A percentile compares a stretch with the other conserved stretches of the same genome.
Evolutionary conservation across 2,329 filamentous ascomycete genomes (phyloP).

Genomic region (Westerdykella ornata): DNA sequence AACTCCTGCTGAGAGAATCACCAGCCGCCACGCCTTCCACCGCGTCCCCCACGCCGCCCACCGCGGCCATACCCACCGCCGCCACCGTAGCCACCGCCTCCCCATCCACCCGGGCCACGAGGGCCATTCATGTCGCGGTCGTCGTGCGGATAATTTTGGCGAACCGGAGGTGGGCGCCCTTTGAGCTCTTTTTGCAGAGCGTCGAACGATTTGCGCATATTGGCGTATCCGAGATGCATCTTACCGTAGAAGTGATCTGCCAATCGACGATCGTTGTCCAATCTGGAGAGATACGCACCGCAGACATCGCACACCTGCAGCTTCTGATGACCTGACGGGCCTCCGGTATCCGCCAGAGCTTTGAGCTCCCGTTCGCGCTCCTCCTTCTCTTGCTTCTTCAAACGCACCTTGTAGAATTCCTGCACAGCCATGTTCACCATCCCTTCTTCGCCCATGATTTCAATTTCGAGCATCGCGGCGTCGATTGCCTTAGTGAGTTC

Average conservation of each 20-base stretch:
- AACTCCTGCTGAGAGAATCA: constrained; percentile 26
- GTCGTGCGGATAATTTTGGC: constrained; percentile 27
- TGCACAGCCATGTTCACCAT: constrained; percentile 75
- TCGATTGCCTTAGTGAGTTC: constrained; percentile 74
- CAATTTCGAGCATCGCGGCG: constrained; percentile 75
- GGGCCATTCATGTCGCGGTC: constrained; percentile 22
- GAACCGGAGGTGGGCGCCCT: constrained; percentile 56
- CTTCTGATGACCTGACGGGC: constrained; percentile 93
- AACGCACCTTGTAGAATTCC: constrained; percentile 79
- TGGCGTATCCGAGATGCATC: constrained; percentile 96
- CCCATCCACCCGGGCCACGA: constrained; percentile 15
- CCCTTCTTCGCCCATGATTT: constrained; percentile 74
- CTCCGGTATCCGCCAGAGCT: constrained; percentile 81
- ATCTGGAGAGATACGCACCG: constrained; percentile 81
- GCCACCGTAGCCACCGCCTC: constrained; percentile 14
- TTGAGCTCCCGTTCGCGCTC: constrained; percentile 85
- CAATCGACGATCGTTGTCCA: constrained; percentile 89
- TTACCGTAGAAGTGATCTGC: constrained; percentile 99
- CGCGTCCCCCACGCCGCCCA: constrained; percentile 23
- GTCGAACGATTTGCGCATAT: constrained; percentile 93
- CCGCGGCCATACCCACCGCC: constrained; percentile 16
- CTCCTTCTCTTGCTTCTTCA: constrained; percentile 71
- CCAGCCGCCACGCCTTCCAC: constrained; percentile 26
- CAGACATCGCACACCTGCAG: constrained; percentile 98
- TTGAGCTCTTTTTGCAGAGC: constrained; percentile 81